Percentiles rank a stretch among this genome's conserved stretches.
These are phyloP conservation scores for Coniochaeta pulveracea DNA, from an alignment of 2,329 filamentous ascomycete species.

Conservation along the genomic window DNA sequence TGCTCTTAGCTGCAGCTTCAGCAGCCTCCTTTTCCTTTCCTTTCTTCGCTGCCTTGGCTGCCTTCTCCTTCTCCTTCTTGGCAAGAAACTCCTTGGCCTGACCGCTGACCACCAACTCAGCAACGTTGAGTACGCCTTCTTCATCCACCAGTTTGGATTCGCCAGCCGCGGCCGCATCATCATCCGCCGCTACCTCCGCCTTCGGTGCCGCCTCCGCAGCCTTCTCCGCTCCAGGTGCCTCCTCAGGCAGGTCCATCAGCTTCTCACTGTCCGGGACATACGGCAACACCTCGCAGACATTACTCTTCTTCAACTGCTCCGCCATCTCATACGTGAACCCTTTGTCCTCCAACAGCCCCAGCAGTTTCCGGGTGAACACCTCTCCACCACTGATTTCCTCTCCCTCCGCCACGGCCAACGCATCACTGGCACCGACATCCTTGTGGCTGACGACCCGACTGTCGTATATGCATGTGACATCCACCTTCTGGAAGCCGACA, in stretches of 20 bases:
- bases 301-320: conserved; percentile 57
- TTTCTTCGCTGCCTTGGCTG: conserved; percentile 48
- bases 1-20: conserved; percentile 40
- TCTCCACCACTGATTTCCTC: conserved; percentile 65
- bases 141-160: conserved; percentile 34
- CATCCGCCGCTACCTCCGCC: conserved; percentile 14
- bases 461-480: conserved; percentile 83
- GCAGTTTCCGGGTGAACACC: conserved; percentile 66
- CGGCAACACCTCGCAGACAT: conserved; percentile 55
- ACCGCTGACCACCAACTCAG: conserved; percentile 72
- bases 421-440: conserved; percentile 46
- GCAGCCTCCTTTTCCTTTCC: conserved; percentile 52
- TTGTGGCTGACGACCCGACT: conserved; percentile 60
- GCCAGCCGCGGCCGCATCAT: conserved; percentile 24
- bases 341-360: conserved; percentile 49
- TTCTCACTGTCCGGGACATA: conserved; percentile 33
- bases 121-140: conserved; percentile 73
- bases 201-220: conserved; percentile 24
- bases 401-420: conserved; percentile 23
- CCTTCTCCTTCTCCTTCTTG: conserved; percentile 72
- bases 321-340: conserved; percentile 55
- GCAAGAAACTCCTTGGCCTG: conserved; percentile 75
- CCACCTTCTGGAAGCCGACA: conserved; percentile 83
- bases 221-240: conserved; percentile 15
- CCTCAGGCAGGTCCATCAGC: conserved; percentile 37